Conservation (phyloP, 106 monocot species). For the Allium cepa region DNA sequence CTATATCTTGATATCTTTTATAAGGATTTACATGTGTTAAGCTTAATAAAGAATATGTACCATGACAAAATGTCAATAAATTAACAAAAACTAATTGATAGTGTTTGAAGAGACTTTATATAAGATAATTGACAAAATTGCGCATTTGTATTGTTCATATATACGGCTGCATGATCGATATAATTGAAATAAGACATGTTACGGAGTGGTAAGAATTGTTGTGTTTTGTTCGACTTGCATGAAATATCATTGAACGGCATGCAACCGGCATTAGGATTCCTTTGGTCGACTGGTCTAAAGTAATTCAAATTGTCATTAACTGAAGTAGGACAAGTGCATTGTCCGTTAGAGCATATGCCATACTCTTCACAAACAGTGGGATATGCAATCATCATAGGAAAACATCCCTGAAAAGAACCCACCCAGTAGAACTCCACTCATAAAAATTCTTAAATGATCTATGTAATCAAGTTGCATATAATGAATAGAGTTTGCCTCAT, state of each 20-base stretch:
- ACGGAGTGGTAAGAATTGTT: constrained; percentile 12
- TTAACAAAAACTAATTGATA: too few species aligned
- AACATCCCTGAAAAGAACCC: background rate
- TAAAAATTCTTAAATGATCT: constrained; percentile 8
- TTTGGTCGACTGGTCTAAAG: constrained; percentile 17
- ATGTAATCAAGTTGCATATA: constrained; percentile 4
- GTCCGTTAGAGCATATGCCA: constrained; percentile 37
- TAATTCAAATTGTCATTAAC: constrained; percentile 4
- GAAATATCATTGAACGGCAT: constrained; percentile 20
- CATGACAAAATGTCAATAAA: too few species aligned
- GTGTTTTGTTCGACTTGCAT: constrained; percentile 21
- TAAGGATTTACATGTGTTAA: too few species aligned
- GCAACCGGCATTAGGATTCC: constrained; percentile 28
- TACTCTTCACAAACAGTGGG: constrained; percentile 27
- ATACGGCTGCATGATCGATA: background rate
- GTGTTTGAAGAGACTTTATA: too few species aligned
- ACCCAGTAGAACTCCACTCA: background rate
- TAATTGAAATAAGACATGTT: constrained; percentile 22
- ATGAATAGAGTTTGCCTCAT: background rate
- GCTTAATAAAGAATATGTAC: too few species aligned
- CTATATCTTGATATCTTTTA: too few species aligned
- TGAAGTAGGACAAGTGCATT: constrained; percentile 35
- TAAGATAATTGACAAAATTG: too few species aligned
- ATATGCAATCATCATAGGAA: constrained; percentile 6
- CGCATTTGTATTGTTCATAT: background rate